Evolutionary conservation across 2,329 filamentous ascomycete species (phyloP), one percentile per base, ranked within the genome.

Genomic region (Leptoxyphium fumago): DNA sequence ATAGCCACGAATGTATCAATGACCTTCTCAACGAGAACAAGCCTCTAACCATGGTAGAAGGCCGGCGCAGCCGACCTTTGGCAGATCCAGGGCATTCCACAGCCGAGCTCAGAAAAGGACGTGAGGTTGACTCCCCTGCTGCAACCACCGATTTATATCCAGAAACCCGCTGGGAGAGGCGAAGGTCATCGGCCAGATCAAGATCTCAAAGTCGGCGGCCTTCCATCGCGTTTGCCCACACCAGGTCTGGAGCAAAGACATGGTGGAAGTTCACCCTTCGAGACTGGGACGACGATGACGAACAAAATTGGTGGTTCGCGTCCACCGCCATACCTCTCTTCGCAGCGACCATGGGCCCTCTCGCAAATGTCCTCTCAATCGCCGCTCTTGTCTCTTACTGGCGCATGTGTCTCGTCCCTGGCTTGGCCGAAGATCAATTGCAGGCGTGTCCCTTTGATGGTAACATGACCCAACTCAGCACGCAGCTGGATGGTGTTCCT

Each of bases 321-420:
- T 56, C 55, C 14, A 62, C 57, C 3, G 59, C 58, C 14, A 60
- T 62, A 11, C 59, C 59, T 29, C 77, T 95, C 58, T 73, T 91
- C 10, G 85, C 87, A 2, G 87, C 85, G 29, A 86, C 87, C 0
- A 73, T 91, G 2, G 86, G 85, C 1, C 88, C 88, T 0, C 75
- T 94, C 9, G 88, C 88, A 2, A 94, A 88, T 46, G 79, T 91
- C 28, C 82, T 91, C 63, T 89, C 82, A 45, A 86, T 94, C 46
- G 86, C 83, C 48, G 84, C 87, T 7, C 70, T 94, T n/a, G 84
- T 85, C 1, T 79, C 78, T 26, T 77, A 77, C 17, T 94, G 87
- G 88, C 72, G 84, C 47, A 74, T 80, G 58, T 67, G 68, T 41
- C 63, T 74, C 5, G 63, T 70, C 2, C 39, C 48, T 11, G 51